Percentiles rank a stretch among this genome's conserved stretches.
phyloP scores from a whole-genome alignment of 768 basidiomycete genomes.

The Cyclocybe cylindracea region DNA sequence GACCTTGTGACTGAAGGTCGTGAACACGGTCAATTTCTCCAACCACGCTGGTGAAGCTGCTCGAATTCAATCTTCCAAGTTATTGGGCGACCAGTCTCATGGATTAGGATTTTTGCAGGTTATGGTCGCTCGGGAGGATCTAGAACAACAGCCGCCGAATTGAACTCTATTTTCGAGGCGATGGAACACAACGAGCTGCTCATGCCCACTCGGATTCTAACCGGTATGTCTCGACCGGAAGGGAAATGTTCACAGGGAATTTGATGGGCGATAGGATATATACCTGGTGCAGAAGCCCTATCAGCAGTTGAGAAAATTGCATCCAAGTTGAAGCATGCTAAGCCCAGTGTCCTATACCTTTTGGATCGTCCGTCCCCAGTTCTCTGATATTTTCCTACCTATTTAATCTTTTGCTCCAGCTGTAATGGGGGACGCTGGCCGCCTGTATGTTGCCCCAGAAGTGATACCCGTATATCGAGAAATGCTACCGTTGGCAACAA shows the following conservation, averaged over 20 bases:
- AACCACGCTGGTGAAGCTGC: slow-evolving; percentile 79
- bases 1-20: slow-evolving; percentile 47
- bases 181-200: slow-evolving; percentile 81
- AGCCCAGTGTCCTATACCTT: slow-evolving; percentile 75
- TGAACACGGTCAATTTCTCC: slow-evolving; percentile 93
- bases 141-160: slow-evolving; percentile 74
- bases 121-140: slow-evolving; percentile 83
- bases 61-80: background rate
- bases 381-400: background rate
- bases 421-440: slow-evolving; percentile 91
- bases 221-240: slow-evolving; percentile 46
- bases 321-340: slow-evolving; percentile 54
- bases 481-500: slow-evolving; percentile 80
- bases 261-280: slow-evolving; percentile 60
- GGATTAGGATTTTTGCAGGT: slow-evolving; percentile 42
- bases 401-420: slow-evolving; percentile 47
- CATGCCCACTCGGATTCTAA: slow-evolving; percentile 71
- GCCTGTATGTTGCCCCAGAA: slow-evolving; percentile 83
- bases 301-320: slow-evolving; percentile 65
- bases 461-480: slow-evolving; percentile 85
- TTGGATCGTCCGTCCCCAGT: slow-evolving; percentile 75
- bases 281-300: slow-evolving; percentile 82
- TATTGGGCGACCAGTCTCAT: background rate
- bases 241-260: background rate
- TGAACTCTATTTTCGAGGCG: slow-evolving; percentile 70